Evolutionary conservation across 176 grass and related monocot genomes (phyloP), one percentile per base, ranked within the genome.

Genomic region (Leersia perrieri): DNA sequence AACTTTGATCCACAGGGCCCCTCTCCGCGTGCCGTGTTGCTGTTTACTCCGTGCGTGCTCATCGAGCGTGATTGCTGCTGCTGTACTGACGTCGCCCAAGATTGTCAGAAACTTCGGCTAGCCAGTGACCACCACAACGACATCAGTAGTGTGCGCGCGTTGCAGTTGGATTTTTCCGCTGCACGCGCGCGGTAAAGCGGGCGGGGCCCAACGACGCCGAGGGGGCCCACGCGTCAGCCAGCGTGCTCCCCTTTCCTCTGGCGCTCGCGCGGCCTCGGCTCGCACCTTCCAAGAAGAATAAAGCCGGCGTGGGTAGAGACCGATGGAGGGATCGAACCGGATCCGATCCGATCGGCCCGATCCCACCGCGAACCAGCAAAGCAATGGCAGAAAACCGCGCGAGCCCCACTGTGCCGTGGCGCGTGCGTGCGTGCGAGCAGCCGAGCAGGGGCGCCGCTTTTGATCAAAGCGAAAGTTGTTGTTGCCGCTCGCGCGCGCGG

Each of bases 331-430:
- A 72, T 44, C 69, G 39, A 28, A 82, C 71, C 51, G 45, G 64
- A 66, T 63, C 33, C 60, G 75, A 80, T 47, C 49, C 33, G 67
- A 71, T 81, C 26, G 23, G 7, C 7, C 44, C 22, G 78, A 60
- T 42, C 66, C 65, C 78, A 75, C 72, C 13, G 18, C 33, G 20
- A 36, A 11, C 39, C 25, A 71, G 68, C n/a, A 9, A 3, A 38
- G 35, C 35, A 38, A 7, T 7, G 7, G 15, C 42, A 47, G 42
- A 41, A n/a, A n/a, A 12, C 41, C 41, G 12, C 41, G 12, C 45
- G 15, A 49, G 45, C 15, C 45, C 45, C 6, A 15, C 45, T 5
- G n/a, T n/a, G n/a, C n/a, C n/a, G n/a, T n/a, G n/a, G 16, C 16
- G 45, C 45, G 45, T 22, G 65, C 22, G 33, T n/a, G 33, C 28